Evolutionary conservation across 2,329 filamentous ascomycete species (phyloP).

Genomic region (Sphaerulina vaccinii): DNA sequence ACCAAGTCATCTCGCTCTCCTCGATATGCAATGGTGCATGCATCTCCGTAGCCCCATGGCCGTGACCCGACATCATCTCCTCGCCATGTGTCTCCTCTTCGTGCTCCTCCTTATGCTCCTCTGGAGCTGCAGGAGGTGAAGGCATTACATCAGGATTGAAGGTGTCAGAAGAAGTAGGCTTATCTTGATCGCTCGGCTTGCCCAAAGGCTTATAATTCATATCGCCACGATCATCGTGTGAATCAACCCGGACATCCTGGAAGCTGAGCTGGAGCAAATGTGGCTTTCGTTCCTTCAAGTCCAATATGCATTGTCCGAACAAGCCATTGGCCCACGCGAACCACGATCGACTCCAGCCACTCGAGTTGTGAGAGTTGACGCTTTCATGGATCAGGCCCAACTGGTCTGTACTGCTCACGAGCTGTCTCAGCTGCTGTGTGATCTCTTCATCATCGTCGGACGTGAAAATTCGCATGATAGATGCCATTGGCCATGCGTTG

Average conservation of each 20-base stretch:
- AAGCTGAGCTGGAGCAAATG: constrained; percentile 17
- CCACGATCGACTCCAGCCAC: constrained; percentile 49
- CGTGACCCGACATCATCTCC: constrained; percentile 6
- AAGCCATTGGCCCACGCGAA: constrained; percentile 47
- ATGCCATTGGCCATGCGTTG: constrained; percentile 40
- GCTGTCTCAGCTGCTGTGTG: constrained; percentile 40
- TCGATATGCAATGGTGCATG: constrained; percentile 6
- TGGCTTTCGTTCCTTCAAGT: constrained; percentile 23
- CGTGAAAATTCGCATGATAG: constrained; percentile 50
- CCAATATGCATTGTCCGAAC: constrained; percentile 23
- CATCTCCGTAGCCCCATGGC: neutral
- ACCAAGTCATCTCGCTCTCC: constrained; percentile 11
- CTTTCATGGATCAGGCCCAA: constrained; percentile 52
- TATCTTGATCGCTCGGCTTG: neutral
- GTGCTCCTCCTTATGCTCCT: neutral
- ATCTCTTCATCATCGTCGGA: constrained; percentile 48
- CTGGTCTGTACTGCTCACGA: constrained; percentile 47
- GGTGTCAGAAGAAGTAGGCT: neutral
- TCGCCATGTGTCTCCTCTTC: neutral
- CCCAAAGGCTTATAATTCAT: constrained; percentile 12
- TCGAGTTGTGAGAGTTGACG: constrained; percentile 46
- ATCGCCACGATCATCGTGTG: constrained; percentile 14
- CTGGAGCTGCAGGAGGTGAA: neutral
- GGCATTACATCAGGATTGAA: neutral
- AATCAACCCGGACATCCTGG: constrained; percentile 1